A percentile compares a stretch with the other conserved stretches of the same genome.
Conservation (phyloP, 1,284 basidiomycete genomes). For the Malassezia yamatoensis region DNA sequence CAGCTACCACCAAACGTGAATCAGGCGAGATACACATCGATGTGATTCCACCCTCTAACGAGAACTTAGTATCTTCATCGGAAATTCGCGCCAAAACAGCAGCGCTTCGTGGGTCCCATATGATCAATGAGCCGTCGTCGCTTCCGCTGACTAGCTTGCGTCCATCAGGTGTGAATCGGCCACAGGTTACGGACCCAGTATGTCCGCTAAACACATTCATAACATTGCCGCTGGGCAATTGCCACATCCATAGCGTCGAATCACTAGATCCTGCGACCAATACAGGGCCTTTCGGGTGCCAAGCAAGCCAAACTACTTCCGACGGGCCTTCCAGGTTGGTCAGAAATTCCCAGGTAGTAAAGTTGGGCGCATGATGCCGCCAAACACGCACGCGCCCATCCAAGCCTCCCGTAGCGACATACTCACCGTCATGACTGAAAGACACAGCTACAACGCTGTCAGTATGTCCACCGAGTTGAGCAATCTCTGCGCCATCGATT, state of each 20-base stretch:
- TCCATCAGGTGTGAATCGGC: slow-evolving; percentile 80
- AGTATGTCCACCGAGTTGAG: slow-evolving; percentile 76
- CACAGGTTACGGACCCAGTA: slow-evolving; percentile 70
- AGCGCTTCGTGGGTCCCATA: slow-evolving; percentile 79
- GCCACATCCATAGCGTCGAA: slow-evolving; percentile 95
- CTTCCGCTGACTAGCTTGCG: slow-evolving; percentile 66
- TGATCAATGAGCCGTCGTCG: slow-evolving; percentile 69
- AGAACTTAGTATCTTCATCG: slow-evolving; percentile 50
- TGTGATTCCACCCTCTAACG: slow-evolving; percentile 66
- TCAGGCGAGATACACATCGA: slow-evolving; percentile 68
- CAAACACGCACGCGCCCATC: slow-evolving; percentile 87
- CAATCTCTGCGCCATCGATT: slow-evolving; percentile 67
- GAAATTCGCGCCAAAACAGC: slow-evolving; percentile 68
- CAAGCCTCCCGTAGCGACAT: slow-evolving; percentile 92
- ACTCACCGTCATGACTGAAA: slow-evolving; percentile 78
- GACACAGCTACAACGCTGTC: slow-evolving; percentile 75
- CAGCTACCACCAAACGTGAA: slow-evolving; percentile 64
- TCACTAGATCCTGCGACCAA: slow-evolving; percentile 86
- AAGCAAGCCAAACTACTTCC: slow-evolving; percentile 89
- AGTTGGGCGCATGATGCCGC: slow-evolving; percentile 55
- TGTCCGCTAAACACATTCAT: slow-evolving; percentile 96
- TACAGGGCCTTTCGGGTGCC: slow-evolving; percentile 88
- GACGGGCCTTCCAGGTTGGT: slow-evolving; percentile 84
- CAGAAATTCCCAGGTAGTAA: slow-evolving; percentile 77
- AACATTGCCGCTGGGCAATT: slow-evolving; percentile 78